A percentile compares a stretch with the other conserved stretches of the same genome.
These are phyloP conservation scores for Hanseniaspora nectarophila DNA, from an alignment of 805 yeast genomes.

Conservation along the genomic window DNA sequence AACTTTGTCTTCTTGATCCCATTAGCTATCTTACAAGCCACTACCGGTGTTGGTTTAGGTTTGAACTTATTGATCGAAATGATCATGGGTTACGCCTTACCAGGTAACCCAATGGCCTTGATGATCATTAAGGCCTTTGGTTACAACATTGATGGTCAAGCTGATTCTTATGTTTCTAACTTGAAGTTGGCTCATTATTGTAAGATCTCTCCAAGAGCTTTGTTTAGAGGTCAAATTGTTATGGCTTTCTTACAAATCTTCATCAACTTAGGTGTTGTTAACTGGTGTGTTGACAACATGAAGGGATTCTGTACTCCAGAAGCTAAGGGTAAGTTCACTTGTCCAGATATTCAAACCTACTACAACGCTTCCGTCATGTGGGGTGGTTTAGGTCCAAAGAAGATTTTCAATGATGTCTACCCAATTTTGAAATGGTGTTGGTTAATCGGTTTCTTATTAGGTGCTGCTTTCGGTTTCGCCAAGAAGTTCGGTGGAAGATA, in stretches of 20 bases:
- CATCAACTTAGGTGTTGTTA: conserved; percentile 31
- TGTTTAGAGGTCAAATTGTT: conserved; percentile 37
- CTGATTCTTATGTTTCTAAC: conserved; percentile 39
- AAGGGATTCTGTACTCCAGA: conserved; percentile 31
- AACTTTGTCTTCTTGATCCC: conserved; percentile 46
- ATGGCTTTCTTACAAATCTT: conserved; percentile 33
- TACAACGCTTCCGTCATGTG: conserved; percentile 45
- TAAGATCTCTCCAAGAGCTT: conserved; percentile 46
- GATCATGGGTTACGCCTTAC: conserved; percentile 49
- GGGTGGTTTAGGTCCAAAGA: conserved; percentile 50
- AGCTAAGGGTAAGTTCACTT: conserved; percentile 36
- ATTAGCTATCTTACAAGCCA: conserved; percentile 45
- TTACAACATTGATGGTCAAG: conserved; percentile 43
- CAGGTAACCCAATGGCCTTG: conserved; percentile 44
- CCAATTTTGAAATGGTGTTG: conserved; percentile 56
- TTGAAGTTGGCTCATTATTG: conserved; percentile 47
- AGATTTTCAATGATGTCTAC: conserved; percentile 45
- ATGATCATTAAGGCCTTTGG: conserved; percentile 45
- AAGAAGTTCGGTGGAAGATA: conserved; percentile 22
- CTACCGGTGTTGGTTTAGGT: conserved; percentile 45
- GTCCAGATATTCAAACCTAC: conserved; percentile 34
- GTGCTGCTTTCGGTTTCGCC: conserved; percentile 25
- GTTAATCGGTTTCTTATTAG: conserved; percentile 39
- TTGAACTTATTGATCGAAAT: conserved; percentile 49
- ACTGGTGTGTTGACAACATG: conserved; percentile 33